These are phyloP conservation scores for Sordaria brevicollis DNA, from an alignment of 495 filamentous ascomycete species.

Conservation along the genomic window DNA sequence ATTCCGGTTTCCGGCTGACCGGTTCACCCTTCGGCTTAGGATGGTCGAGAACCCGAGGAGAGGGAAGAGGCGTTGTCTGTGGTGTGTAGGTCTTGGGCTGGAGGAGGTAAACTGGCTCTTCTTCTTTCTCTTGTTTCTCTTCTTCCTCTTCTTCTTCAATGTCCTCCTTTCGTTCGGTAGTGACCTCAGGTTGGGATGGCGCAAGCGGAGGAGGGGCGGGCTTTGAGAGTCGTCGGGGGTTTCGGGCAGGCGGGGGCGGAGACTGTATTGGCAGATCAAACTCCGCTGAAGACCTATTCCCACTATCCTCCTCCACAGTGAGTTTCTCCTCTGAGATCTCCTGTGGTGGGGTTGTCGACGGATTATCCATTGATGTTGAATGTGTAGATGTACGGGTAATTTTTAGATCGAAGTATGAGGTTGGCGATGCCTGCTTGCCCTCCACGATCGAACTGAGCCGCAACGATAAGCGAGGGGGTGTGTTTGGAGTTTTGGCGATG, in stretches of 20 bases:
- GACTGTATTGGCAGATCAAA: neutral
- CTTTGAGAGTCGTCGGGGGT: constrained; percentile 20
- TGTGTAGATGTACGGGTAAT: neutral
- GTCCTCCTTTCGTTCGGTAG: neutral
- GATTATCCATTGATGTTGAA: neutral
- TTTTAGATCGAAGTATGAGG: constrained; percentile 11
- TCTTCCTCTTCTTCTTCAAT: constrained; percentile 4
- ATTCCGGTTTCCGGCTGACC: neutral
- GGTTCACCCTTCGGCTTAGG: neutral
- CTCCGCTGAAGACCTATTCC: neutral
- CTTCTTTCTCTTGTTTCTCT: constrained; percentile 9
- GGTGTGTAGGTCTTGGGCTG: constrained; percentile 46
- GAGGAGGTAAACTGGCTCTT: constrained; percentile 33
- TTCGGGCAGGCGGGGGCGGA: constrained; percentile 16
- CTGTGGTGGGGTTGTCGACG: neutral
- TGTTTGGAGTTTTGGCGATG: constrained; percentile 11
- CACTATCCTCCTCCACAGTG: neutral
- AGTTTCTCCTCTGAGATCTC: neutral
- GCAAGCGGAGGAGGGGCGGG: constrained; percentile 8
- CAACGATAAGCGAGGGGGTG: constrained; percentile 23
- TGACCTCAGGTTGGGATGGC: constrained; percentile 4
- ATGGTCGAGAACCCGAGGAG: constrained; percentile 23
- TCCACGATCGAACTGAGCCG: constrained; percentile 18
- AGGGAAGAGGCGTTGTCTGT: constrained; percentile 36
- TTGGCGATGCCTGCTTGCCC: neutral